These are phyloP conservation scores for Trichoderma aggressivum DNA, from an alignment of 2,329 filamentous ascomycete species.

Conservation along the genomic window DNA sequence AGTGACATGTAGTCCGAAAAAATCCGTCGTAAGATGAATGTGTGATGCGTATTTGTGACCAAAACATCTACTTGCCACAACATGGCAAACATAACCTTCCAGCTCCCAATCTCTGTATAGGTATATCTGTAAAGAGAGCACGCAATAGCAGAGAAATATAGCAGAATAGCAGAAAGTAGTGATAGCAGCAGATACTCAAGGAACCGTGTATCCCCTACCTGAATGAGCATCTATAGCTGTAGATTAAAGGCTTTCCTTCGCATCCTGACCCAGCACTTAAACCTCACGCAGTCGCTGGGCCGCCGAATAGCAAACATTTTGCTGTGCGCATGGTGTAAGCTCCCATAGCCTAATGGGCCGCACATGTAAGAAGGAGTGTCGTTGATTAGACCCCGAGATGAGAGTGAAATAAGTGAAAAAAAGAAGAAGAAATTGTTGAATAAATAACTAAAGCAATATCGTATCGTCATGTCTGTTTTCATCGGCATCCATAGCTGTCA, in stretches of 20 bases:
- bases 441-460: not conserved
- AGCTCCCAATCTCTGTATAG: not conserved
- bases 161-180: not conserved
- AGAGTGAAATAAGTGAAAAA: not conserved
- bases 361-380: not conserved
- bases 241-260: too few relatives aligned
- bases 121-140: not conserved
- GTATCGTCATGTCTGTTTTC: not conserved
- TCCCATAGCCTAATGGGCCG: not conserved
- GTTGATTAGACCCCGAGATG: not conserved
- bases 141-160: not conserved
- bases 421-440: not conserved
- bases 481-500: not conserved
- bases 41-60: not conserved
- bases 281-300: not conserved
- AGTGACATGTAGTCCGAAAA: not conserved
- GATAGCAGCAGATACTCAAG: not conserved
- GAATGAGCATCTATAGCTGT: not conserved
- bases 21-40: not conserved
- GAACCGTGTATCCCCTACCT: not conserved
- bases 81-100: not conserved
- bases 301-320: not conserved
- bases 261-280: not conserved
- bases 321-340: not conserved
- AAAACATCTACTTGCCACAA: not conserved